Evolutionary conservation across 2,329 filamentous ascomycete species (phyloP).

Genomic region (Fusarium sp.): DNA sequence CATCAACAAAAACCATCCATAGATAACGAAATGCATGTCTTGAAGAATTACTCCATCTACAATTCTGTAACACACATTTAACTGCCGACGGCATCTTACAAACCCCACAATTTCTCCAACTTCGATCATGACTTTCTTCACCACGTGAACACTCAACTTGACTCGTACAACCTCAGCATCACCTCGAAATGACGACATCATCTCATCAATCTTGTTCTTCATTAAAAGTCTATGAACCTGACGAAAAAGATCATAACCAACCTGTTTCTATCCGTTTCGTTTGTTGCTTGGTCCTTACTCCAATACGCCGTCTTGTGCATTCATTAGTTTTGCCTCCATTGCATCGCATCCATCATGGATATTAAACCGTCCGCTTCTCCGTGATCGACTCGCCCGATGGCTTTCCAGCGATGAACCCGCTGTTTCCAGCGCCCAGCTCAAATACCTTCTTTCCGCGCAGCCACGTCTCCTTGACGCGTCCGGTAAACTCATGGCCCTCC

Average conservation of each 20-base stretch:
- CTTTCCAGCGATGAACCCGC: slow-evolving; percentile 61
- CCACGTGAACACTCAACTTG: slow-evolving; percentile 1
- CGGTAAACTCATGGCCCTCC: slow-evolving; percentile 82
- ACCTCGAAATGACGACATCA: slow-evolving; percentile 31
- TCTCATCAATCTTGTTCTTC: slow-evolving; percentile 15
- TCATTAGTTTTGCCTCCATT: background rate
- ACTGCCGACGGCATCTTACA: slow-evolving; percentile 2
- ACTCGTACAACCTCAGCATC: slow-evolving; percentile 6
- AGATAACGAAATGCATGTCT: background rate
- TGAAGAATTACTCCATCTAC: background rate
- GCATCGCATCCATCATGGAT: background rate
- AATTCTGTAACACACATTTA: slow-evolving; percentile 12
- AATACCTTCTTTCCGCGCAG: slow-evolving; percentile 82
- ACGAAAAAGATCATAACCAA: slow-evolving; percentile 6
- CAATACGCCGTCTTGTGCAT: background rate
- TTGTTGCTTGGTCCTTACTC: background rate
- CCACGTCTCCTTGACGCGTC: slow-evolving; percentile 88
- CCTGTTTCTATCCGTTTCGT: slow-evolving; percentile 1
- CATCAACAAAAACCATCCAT: background rate
- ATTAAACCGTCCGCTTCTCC: slow-evolving; percentile 66
- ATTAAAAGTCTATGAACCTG: slow-evolving; percentile 18
- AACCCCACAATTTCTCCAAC: slow-evolving; percentile 35
- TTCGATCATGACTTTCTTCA: slow-evolving; percentile 1
- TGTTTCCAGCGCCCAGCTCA: slow-evolving; percentile 67
- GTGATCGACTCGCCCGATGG: slow-evolving; percentile 68